These are phyloP conservation scores for Grigorovia humatica DNA, from an alignment of 805 yeast species.

Conservation along the genomic window DNA sequence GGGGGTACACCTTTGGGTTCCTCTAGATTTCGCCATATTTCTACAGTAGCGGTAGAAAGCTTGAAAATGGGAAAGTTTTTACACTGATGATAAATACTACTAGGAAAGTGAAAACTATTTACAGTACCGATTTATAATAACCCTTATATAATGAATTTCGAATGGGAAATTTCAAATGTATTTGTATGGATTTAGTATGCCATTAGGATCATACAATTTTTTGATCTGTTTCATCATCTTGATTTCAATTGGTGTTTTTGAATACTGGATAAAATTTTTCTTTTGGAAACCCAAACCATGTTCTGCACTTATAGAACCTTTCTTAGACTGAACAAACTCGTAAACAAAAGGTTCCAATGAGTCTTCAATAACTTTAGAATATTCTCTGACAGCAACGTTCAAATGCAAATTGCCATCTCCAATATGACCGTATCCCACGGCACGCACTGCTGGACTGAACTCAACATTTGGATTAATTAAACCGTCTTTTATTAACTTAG, in stretches of 20 bases:
- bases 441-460: constrained; percentile 64
- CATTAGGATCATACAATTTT: constrained; percentile 78
- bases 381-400: constrained; percentile 82
- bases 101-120: background rate
- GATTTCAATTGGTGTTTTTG: constrained; percentile 66
- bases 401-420: constrained; percentile 96
- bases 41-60: constrained; percentile 44
- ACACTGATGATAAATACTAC: background rate
- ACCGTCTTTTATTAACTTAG: constrained; percentile 43
- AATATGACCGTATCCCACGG: constrained; percentile 95
- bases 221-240: constrained; percentile 69
- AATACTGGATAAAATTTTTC: constrained; percentile 78
- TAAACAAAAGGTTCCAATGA: constrained; percentile 89
- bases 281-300: constrained; percentile 97
- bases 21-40: constrained; percentile 57
- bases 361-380: constrained; percentile 67
- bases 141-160: too few relatives aligned
- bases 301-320: constrained; percentile 93
- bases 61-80: constrained; percentile 32
- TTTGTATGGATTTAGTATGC: constrained; percentile 90
- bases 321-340: constrained; percentile 62
- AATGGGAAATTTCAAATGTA: constrained; percentile 40
- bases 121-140: background rate
- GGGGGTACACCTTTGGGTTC: constrained; percentile 72
- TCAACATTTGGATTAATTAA: constrained; percentile 41